These are phyloP conservation scores for Trypanosoma vivax DNA, from an alignment of 208 protist genomes.

Conservation along the genomic window DNA sequence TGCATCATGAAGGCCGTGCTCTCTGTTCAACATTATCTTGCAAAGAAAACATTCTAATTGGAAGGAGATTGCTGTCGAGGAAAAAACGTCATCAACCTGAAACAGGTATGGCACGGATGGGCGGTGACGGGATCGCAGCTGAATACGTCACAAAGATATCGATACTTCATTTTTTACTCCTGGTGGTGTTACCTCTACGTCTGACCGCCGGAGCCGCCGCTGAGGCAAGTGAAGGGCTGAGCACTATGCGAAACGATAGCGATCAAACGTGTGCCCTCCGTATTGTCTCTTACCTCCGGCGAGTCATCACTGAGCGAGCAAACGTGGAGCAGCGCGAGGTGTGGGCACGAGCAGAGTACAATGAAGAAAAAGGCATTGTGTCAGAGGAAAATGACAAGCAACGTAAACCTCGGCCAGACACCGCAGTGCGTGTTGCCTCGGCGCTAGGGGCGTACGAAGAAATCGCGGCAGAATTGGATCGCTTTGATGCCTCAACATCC, in stretches of 20 bases:
- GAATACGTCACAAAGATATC: too few relatives aligned
- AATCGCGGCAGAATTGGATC: not conserved
- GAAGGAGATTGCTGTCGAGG: too few relatives aligned
- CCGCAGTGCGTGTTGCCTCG: not conserved
- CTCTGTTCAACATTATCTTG: too few relatives aligned
- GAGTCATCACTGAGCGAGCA: slow-evolving; percentile 4
- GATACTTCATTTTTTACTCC: not conserved
- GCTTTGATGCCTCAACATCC: slow-evolving; percentile 6
- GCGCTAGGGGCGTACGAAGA: slow-evolving; percentile 7
- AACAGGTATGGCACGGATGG: too few relatives aligned
- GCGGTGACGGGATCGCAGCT: too few relatives aligned
- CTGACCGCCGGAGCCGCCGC: not conserved
- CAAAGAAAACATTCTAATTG: too few relatives aligned
- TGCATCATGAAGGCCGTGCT: too few relatives aligned
- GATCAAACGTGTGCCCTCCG: slow-evolving; percentile 1
- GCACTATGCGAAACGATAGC: not conserved
- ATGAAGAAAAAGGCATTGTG: slow-evolving; percentile 31
- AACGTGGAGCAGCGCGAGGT: slow-evolving; percentile 8
- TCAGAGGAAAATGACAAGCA: slow-evolving; percentile 13
- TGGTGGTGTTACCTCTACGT: not conserved
- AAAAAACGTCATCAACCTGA: too few relatives aligned
- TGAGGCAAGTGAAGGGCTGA: not conserved
- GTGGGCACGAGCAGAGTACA: slow-evolving; percentile 32
- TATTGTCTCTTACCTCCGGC: slow-evolving; percentile 12
- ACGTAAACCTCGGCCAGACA: not conserved